Percentiles rank a stretch among this genome's conserved stretches.
phyloP scores from a whole-genome alignment of 164 flowering plant genomes.

The Santalum album region DNA sequence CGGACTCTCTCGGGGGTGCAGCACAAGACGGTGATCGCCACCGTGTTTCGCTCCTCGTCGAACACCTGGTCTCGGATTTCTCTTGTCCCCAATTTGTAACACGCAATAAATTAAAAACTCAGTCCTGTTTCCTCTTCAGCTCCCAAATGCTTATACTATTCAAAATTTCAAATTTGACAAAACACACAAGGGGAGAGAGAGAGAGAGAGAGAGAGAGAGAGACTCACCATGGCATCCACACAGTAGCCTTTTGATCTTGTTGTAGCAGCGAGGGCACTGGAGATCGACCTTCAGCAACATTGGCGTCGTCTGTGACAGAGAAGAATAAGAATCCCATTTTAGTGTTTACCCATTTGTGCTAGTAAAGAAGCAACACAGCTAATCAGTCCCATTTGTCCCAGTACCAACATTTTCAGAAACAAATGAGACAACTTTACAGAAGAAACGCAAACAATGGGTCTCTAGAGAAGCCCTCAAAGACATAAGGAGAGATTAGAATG shows the following conservation, averaged over 20 bases:
- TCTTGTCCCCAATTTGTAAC: slow-evolving; percentile 19
- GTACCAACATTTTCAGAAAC: no score
- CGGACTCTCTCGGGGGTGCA: slow-evolving; percentile 47
- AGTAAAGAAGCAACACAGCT: no score
- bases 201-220: neutral
- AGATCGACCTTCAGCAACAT: neutral
- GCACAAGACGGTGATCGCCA: slow-evolving; percentile 41
- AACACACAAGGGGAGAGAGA: slow-evolving; percentile 10
- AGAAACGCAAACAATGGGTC: no score
- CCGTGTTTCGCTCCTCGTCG: slow-evolving; percentile 43
- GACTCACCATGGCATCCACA: neutral
- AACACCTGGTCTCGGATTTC: slow-evolving; percentile 54
- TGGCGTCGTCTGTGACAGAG: neutral
- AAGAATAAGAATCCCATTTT: no score
- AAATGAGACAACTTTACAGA: no score
- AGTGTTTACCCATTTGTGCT: no score
- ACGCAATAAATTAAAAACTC: neutral
- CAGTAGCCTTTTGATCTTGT: neutral
- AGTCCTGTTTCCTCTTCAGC: neutral
- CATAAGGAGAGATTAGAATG: no score
- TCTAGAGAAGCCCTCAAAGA: no score
- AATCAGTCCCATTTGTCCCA: no score
- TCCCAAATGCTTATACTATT: no score
- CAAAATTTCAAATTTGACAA: no score
- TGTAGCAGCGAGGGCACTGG: neutral